Conservation (phyloP, 1,139 yeast species). For the Geotrichum cucujoidarum region DNA sequence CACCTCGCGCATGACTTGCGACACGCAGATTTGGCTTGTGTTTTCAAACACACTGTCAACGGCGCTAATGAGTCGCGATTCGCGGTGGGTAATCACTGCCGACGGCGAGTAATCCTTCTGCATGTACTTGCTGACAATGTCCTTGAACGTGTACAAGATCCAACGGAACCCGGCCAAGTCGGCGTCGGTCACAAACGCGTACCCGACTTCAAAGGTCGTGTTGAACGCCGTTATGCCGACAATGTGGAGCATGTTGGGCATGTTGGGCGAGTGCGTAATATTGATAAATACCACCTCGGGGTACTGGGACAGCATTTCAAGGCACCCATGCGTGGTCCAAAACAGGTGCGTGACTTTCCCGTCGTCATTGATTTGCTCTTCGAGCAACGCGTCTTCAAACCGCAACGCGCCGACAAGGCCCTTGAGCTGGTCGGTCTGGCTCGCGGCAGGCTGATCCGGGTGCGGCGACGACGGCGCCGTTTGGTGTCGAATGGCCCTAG, state of each 20-base stretch:
- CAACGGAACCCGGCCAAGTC: slow-evolving; percentile 16
- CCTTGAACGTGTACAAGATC: slow-evolving; percentile 17
- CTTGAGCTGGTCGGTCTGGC: slow-evolving; percentile 11
- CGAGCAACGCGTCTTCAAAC: slow-evolving; percentile 18
- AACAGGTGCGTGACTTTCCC: slow-evolving; percentile 18
- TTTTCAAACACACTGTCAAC: slow-evolving; percentile 18
- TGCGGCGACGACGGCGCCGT: slow-evolving; percentile 5
- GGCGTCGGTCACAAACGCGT: slow-evolving; percentile 15
- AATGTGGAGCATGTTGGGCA: slow-evolving; percentile 16
- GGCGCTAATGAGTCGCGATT: slow-evolving; percentile 17
- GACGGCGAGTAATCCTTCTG: slow-evolving; percentile 17
- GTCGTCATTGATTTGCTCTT: slow-evolving; percentile 17
- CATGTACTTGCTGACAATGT: slow-evolving; percentile 17
- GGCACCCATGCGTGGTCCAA: slow-evolving; percentile 19
- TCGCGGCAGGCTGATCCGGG: not conserved
- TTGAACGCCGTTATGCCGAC: slow-evolving; percentile 19
- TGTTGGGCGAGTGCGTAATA: slow-evolving; percentile 8
- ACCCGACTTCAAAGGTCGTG: slow-evolving; percentile 20
- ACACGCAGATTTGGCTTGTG: slow-evolving; percentile 19
- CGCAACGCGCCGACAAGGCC: slow-evolving; percentile 20
- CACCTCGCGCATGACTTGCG: slow-evolving; percentile 19
- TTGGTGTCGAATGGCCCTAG: slow-evolving; percentile 6
- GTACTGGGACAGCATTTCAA: slow-evolving; percentile 19
- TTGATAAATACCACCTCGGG: slow-evolving; percentile 20
- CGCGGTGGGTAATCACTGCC: slow-evolving; percentile 18